These are phyloP conservation scores for Myriosclerotinia duriaeana DNA, from an alignment of 2,329 filamentous ascomycete genomes.

Conservation along the genomic window DNA sequence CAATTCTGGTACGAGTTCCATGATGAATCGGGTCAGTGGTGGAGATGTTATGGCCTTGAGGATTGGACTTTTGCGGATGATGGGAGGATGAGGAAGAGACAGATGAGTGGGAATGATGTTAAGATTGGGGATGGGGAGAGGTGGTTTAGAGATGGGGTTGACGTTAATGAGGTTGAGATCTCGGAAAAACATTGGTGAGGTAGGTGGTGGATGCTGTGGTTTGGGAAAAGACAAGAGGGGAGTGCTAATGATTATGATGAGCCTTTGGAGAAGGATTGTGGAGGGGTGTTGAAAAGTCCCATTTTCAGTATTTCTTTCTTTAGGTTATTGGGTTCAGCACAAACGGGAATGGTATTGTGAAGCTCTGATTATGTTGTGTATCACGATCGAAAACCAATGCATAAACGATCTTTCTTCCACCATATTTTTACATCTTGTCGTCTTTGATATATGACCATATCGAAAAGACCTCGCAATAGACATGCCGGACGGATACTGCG, in stretches of 20 bases:
- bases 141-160: constrained; percentile 69
- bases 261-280: too few relatives aligned
- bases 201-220: not conserved
- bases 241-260: not conserved
- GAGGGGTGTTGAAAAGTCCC: not conserved
- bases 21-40: constrained; percentile 72
- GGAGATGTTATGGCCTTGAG: constrained; percentile 81
- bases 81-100: constrained; percentile 69
- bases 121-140: constrained; percentile 60
- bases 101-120: constrained; percentile 75
- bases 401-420: not conserved
- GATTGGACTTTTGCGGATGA: constrained; percentile 74
- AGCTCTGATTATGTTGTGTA: not conserved
- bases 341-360: not conserved
- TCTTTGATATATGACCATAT: not conserved
- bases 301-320: not conserved
- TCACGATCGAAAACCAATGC: not conserved
- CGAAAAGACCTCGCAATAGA: not conserved
- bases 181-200: constrained; percentile 64
- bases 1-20: constrained; percentile 81
- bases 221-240: not conserved
- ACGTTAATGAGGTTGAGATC: constrained; percentile 67
- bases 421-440: not conserved
- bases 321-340: not conserved
- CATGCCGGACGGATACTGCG: too few relatives aligned